Conservation (phyloP, 2,329 filamentous ascomycete genomes). For the Fusarium sp. region DNA sequence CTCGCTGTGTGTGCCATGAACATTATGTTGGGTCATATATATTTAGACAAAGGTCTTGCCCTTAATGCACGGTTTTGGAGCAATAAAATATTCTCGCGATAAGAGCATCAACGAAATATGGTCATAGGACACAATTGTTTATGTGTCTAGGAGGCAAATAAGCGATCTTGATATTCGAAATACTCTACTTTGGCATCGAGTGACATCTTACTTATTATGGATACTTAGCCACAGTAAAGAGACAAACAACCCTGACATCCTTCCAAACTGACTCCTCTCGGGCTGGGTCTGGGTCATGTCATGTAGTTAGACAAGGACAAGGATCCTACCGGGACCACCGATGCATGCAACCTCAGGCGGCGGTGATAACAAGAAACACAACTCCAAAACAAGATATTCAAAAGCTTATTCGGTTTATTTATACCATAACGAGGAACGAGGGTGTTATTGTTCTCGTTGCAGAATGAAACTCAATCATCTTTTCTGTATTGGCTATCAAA, state of each 20-base stretch:
- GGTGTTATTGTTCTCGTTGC: constrained; percentile 2
- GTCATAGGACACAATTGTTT: neutral
- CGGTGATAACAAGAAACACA: neutral
- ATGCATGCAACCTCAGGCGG: constrained; percentile 1
- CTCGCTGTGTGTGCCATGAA: neutral
- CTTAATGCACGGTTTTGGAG: neutral
- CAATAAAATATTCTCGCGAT: neutral
- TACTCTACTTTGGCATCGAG: neutral
- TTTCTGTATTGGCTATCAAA: constrained; percentile 1
- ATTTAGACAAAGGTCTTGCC: neutral
- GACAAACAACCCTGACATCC: neutral
- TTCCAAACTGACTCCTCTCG: neutral
- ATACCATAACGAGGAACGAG: neutral
- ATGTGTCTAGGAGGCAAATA: neutral
- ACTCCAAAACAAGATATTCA: neutral
- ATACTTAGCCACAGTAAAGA: neutral
- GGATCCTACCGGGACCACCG: neutral
- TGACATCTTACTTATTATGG: neutral
- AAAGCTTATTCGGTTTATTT: neutral
- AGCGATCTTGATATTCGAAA: neutral
- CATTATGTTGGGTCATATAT: too few species aligned
- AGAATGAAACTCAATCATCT: neutral
- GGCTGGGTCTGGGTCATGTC: neutral
- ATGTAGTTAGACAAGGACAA: neutral
- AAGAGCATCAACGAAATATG: neutral